A percentile compares a stretch with the other conserved stretches of the same genome.
phyloP scores from a whole-genome alignment of 2,329 filamentous ascomycete genomes.

The Colletotrichum chlorophyti region DNA sequence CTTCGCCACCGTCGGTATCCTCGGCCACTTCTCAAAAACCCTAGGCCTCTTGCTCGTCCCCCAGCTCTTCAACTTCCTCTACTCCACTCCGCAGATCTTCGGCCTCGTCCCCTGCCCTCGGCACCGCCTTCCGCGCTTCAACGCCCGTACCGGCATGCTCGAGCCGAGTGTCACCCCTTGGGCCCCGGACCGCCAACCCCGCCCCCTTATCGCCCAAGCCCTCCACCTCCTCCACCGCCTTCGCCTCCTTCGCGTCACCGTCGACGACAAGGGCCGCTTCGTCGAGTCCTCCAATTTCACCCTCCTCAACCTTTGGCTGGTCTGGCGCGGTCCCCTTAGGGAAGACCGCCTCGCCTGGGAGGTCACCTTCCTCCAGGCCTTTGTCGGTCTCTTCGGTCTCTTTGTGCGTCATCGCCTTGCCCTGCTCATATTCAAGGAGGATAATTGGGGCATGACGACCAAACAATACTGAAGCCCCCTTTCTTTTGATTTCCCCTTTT shows the following conservation, averaged over 20 bases:
- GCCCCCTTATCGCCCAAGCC: slow-evolving; percentile 63
- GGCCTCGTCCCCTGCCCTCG: slow-evolving; percentile 89
- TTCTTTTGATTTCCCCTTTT: not conserved
- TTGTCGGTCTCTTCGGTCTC: slow-evolving; percentile 80
- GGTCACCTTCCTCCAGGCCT: slow-evolving; percentile 78
- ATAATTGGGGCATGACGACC: slow-evolving; percentile 67
- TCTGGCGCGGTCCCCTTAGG: slow-evolving; percentile 90
- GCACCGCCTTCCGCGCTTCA: slow-evolving; percentile 90
- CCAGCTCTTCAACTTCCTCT: slow-evolving; percentile 96
- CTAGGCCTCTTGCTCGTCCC: slow-evolving; percentile 88
- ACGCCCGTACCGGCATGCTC: slow-evolving; percentile 81
- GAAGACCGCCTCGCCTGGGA: slow-evolving; percentile 85
- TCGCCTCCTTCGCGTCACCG: slow-evolving; percentile 66
- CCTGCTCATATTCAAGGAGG: slow-evolving; percentile 85
- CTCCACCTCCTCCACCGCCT: slow-evolving; percentile 75
- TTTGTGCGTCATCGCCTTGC: slow-evolving; percentile 88
- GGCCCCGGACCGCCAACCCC: slow-evolving; percentile 71
- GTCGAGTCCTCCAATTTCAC: slow-evolving; percentile 89
- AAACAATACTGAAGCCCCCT: slow-evolving; percentile 15
- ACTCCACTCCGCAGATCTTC: slow-evolving; percentile 92
- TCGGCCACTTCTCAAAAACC: slow-evolving; percentile 98
- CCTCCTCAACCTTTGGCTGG: slow-evolving; percentile 92
- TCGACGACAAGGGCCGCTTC: slow-evolving; percentile 73
- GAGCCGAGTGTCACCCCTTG: slow-evolving; percentile 87
- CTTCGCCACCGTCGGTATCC: slow-evolving; percentile 94